These are phyloP conservation scores for Hibiscus trionum DNA, from an alignment of 345 rosid genomes.

Conservation along the genomic window DNA sequence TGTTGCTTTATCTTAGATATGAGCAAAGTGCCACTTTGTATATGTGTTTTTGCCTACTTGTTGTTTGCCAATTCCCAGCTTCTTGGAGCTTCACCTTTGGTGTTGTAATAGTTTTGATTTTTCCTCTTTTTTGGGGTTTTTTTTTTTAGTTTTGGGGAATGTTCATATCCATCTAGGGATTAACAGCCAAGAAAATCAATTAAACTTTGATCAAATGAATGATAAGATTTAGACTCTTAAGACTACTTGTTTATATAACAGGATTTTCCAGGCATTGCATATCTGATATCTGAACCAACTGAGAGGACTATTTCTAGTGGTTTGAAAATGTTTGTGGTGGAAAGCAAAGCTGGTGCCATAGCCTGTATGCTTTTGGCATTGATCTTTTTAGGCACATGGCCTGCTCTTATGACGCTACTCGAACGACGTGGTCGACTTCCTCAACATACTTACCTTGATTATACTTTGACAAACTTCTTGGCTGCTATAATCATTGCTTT, in stretches of 20 bases:
- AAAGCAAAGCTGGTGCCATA: conserved; percentile 83
- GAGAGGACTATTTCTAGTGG: conserved; percentile 6
- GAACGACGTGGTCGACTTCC: conserved; percentile 86
- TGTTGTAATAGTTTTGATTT: neutral
- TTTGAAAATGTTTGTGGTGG: conserved; percentile 59
- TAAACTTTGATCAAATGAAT: neutral
- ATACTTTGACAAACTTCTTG: conserved; percentile 59
- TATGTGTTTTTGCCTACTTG: neutral
- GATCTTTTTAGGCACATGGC: conserved; percentile 80
- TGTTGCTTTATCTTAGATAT: neutral
- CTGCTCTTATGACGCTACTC: conserved; percentile 65
- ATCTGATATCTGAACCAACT: conserved; percentile 8
- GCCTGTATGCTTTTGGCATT: conserved; percentile 59
- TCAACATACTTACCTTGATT: conserved; percentile 87
- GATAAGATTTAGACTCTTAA: neutral
- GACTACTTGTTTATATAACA: conserved; percentile 11
- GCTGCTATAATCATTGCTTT: conserved; percentile 67
- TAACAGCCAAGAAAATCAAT: neutral
- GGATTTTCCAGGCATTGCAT: conserved; percentile 16
- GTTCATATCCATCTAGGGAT: neutral
- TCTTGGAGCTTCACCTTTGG: neutral
- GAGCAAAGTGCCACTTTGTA: neutral
- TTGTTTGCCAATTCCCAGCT: neutral
- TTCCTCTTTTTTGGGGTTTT: neutral
- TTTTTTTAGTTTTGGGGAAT: neutral